Base-by-base conservation (phyloP, 1,284 basidiomycete genomes). In the Ustilago trichophora region DNA sequence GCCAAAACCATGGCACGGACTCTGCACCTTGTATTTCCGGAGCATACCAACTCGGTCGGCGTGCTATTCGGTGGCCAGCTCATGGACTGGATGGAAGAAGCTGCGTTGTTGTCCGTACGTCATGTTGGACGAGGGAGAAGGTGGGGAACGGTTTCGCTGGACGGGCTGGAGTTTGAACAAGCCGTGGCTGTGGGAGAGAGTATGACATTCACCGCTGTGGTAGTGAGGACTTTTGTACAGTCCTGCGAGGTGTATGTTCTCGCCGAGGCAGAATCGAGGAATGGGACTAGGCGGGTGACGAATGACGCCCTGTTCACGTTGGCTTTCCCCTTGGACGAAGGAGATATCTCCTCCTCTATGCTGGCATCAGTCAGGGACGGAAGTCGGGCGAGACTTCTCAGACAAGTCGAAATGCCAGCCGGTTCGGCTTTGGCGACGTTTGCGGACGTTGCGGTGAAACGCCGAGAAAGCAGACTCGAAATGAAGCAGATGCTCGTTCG, bases 71-170 rank as follows among this genome's bases (percentile, higher is more conserved):
- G 75, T 26, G 75, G 75, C 0, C 73, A 77, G 46, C 53, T 75
- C 41, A 75, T 75, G 67, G 71, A 64, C 35, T 77, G 75, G 75
- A 73, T 75, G 63, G 75, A 77, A 40, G 67, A 71, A 32, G 62
- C 64, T 1, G 75, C 73, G 6, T 24, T 77, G 27, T 58, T 75
- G 8, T 50, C 71, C 0, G 66, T 63, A 11, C 50, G 73, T 0
- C 55, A 67, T 24, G 51, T 76, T 0, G 59, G 57, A 2, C 36
- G 54, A 0, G 66, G 51, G 3, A 32, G 59, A 15, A 38, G 55
- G 1, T 77, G 73, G 73, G 69, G 59, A 12, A 77, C 75, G 1
- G 75, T 77, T 16, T 59, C 66, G 2, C 41, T 77, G 31, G 75
- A 77, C 42, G 73, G 73, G 1, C 33, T 77, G 18, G 73, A 76